Evolutionary conservation across 1,284 basidiomycete species (phyloP).

Genomic region (Moesziomyces sp.): DNA sequence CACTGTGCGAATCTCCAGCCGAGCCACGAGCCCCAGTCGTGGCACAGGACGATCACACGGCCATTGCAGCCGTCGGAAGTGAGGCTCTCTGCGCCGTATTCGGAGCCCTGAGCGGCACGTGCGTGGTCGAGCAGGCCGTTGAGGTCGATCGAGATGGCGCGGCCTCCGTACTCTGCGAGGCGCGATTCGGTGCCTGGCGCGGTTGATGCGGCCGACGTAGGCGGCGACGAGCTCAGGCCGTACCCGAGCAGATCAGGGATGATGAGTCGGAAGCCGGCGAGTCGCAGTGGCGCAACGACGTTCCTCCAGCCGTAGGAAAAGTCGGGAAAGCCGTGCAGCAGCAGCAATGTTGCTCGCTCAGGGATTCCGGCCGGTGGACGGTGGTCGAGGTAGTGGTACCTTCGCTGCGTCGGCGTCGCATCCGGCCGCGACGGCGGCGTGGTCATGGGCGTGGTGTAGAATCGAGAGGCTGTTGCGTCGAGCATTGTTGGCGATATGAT

Average conservation of each 20-base stretch:
- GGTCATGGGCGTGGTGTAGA: conserved; percentile 50
- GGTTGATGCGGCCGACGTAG: conserved; percentile 26
- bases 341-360: conserved; percentile 44
- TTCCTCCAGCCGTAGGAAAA: conserved; percentile 45
- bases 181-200: conserved; percentile 21
- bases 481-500: conserved; percentile 11
- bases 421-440: conserved; percentile 47
- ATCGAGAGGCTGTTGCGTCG: conserved; percentile 44
- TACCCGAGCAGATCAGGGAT: conserved; percentile 59
- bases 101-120: conserved; percentile 32
- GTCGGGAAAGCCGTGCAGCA: conserved; percentile 61
- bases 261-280: conserved; percentile 52
- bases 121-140: conserved; percentile 54
- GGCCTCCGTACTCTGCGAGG: conserved; percentile 55
- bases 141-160: conserved; percentile 51
- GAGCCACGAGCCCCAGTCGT: conserved; percentile 61
- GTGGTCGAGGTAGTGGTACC: conserved; percentile 59
- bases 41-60: conserved; percentile 52
- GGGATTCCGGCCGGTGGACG: conserved; percentile 37
- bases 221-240: conserved; percentile 42
- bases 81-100: conserved; percentile 36
- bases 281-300: conserved; percentile 39
- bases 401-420: conserved; percentile 41
- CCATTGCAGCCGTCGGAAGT: conserved; percentile 39
- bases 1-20: conserved; percentile 54